phyloP scores from a whole-genome alignment of 192 early-diverging fungal species.

The Backusella circina region DNA sequence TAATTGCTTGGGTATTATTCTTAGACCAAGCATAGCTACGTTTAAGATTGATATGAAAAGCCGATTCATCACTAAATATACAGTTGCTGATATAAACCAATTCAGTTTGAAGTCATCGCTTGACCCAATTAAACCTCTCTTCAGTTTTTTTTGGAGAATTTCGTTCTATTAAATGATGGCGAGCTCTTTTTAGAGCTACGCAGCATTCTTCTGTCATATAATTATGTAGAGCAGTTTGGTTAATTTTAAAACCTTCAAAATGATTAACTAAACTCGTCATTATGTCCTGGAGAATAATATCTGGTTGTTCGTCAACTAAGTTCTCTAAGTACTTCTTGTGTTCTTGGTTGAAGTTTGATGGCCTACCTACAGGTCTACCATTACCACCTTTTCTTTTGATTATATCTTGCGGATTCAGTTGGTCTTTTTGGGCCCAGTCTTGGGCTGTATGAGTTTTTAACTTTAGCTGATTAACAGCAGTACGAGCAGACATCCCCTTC shows the following conservation, averaged over 20 bases:
- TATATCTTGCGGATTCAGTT: background rate
- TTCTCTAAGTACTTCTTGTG: background rate
- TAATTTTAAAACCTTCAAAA: background rate
- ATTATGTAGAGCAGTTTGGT: background rate
- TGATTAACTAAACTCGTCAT: background rate
- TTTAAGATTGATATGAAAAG: slow-evolving; percentile 25
- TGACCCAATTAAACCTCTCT: slow-evolving; percentile 6
- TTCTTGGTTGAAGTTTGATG: background rate
- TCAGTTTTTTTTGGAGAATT: slow-evolving; percentile 6
- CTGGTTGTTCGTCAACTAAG: background rate
- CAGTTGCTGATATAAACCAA: background rate
- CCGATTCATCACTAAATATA: slow-evolving; percentile 29
- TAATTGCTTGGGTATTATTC: slow-evolving; percentile 12
- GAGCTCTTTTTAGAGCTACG: background rate
- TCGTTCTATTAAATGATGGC: background rate
- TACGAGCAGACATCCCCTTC: background rate
- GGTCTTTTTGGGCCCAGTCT: background rate
- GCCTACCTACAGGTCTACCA: background rate
- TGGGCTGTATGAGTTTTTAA: background rate
- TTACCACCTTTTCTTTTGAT: background rate
- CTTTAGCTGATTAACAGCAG: background rate
- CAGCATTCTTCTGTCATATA: background rate
- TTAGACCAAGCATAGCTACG: slow-evolving; percentile 16
- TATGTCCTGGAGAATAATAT: background rate
- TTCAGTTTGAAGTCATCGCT: background rate